phyloP scores from a whole-genome alignment of 257 asterid genomes.

The Scutellaria baicalensis region DNA sequence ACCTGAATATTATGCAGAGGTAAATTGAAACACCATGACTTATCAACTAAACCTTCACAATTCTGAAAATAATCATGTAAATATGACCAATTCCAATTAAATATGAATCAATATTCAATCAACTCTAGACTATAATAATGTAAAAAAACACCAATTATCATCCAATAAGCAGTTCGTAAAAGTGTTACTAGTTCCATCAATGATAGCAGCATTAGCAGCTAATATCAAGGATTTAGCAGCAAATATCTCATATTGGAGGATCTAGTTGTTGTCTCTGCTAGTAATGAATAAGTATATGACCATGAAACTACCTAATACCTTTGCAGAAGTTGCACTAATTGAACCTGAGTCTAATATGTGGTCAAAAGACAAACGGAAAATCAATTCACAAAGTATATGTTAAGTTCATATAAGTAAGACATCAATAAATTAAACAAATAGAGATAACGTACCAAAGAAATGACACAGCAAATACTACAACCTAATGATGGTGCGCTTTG shows the following conservation, averaged over 20 bases:
- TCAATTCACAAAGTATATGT: background rate
- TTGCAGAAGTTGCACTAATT: background rate
- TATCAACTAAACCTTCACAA: background rate
- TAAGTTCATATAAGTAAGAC: background rate
- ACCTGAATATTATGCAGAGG: constrained; percentile 42
- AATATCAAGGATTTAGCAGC: background rate
- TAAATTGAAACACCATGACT: constrained; percentile 10
- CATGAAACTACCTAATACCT: background rate
- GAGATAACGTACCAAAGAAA: too few relatives aligned
- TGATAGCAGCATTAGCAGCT: background rate
- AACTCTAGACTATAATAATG: background rate
- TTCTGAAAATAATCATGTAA: background rate
- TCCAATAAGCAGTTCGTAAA: background rate
- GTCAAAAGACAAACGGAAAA: background rate
- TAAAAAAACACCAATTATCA: background rate
- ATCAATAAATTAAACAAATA: background rate
- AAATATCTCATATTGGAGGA: background rate
- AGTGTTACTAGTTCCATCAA: background rate
- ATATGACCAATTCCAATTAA: background rate
- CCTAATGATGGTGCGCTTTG: background rate
- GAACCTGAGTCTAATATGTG: background rate
- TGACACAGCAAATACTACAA: too few relatives aligned
- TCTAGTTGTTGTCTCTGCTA: background rate
- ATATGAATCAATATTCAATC: background rate
- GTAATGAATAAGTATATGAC: background rate